Conservation (phyloP, 129 eudicot species). For the Daucus carota region DH1_v3.0 NC_030383.2:9271501-9272000, state of each 20-base stretch:
- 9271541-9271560: conserved; percentile 93
- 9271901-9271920: no score
- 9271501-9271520: conserved; percentile 51
- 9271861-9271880: no score
- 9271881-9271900: no score
- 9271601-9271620: conserved; percentile 75
- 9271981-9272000: no score
- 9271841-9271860: no score
- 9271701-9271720: background rate
- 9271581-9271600: conserved; percentile 71
- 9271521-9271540: conserved; percentile 93
- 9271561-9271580: conserved; percentile 87
- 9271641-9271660: background rate
- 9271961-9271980: no score
- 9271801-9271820: background rate
- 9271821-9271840: no score
- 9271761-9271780: background rate
- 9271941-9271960: no score
- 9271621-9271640: conserved; percentile 13
- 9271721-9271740: background rate
- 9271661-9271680: no score
- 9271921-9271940: no score
- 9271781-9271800: background rate
- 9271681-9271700: background rate
- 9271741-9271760: background rate